A percentile compares a stretch with the other conserved stretches of the same genome.
Conservation (phyloP, 768 basidiomycete genomes). For the Boletus bicolor region DNA sequence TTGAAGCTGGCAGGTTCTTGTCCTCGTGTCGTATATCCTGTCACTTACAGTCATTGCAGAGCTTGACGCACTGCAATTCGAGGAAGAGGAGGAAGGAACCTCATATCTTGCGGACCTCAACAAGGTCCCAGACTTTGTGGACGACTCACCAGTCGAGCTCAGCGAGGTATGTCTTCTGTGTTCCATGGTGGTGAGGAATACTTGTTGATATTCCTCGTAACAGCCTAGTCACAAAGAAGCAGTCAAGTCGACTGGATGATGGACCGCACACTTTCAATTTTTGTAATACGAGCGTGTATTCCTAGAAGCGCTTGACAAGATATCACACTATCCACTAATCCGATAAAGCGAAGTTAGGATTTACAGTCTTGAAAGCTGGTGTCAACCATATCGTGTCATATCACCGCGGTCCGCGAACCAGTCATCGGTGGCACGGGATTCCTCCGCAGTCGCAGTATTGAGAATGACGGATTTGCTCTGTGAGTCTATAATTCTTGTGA, state of each 20-base stretch:
- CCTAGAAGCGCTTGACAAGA: constrained; percentile 1
- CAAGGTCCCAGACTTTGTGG: constrained; percentile 89
- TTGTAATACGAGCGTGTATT: constrained; percentile 17
- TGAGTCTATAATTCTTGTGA: constrained; percentile 50
- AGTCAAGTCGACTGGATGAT: constrained; percentile 46
- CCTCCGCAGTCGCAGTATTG: constrained; percentile 63
- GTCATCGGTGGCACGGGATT: constrained; percentile 60
- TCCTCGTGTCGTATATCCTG: neutral
- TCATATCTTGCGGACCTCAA: constrained; percentile 86
- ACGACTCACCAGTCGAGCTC: constrained; percentile 76
- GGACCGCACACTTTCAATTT: neutral
- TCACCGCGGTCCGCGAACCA: constrained; percentile 67
- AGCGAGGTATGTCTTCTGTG: constrained; percentile 46
- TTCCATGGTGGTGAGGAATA: neutral
- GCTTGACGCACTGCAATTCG: constrained; percentile 88
- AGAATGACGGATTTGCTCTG: constrained; percentile 82
- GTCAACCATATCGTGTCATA: constrained; percentile 64
- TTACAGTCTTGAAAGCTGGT: neutral
- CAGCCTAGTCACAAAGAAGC: constrained; percentile 53
- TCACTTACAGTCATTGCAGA: constrained; percentile 47
- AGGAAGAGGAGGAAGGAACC: constrained; percentile 86
- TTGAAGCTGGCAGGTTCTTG: constrained; percentile 77
- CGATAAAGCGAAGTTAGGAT: neutral
- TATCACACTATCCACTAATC: neutral
- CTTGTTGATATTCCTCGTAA: constrained; percentile 1